Conservation (phyloP, 345 rosid species). For the Acer negundo region DNA sequence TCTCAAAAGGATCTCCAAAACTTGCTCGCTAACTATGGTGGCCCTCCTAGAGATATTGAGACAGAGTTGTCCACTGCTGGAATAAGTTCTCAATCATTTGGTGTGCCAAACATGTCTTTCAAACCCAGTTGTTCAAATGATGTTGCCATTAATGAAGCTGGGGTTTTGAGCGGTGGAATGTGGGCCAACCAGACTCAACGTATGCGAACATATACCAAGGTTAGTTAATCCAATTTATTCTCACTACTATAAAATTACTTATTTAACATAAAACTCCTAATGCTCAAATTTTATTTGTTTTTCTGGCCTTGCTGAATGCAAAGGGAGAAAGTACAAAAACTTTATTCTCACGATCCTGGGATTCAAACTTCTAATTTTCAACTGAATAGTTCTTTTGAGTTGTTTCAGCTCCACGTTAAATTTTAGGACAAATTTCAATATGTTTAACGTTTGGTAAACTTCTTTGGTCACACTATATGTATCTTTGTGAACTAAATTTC, state of each 20-base stretch:
- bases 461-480: not conserved
- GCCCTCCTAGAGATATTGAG: conserved; percentile 75
- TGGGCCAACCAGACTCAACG: conserved; percentile 89
- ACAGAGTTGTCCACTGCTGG: conserved; percentile 91
- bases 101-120: conserved; percentile 75
- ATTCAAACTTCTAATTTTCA: not conserved
- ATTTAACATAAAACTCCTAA: not conserved
- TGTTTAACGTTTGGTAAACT: not conserved
- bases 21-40: conserved; percentile 81
- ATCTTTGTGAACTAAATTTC: not conserved
- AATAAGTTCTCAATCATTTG: conserved; percentile 88
- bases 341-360: not conserved
- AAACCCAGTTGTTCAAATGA: conserved; percentile 77
- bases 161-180: conserved; percentile 71
- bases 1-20: conserved; percentile 96
- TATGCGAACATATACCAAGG: conserved; percentile 97
- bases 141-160: conserved; percentile 70
- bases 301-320: not conserved
- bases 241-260: not conserved
- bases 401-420: not conserved
- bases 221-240: conserved; percentile 27
- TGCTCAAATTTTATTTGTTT: not conserved
- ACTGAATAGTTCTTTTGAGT: not conserved
- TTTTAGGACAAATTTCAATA: not conserved
- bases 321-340: not conserved